Percentiles rank a stretch among this genome's conserved stretches.
Evolutionary conservation across 768 basidiomycete species (phyloP).

Genomic region (Amanita inopinata): DNA sequence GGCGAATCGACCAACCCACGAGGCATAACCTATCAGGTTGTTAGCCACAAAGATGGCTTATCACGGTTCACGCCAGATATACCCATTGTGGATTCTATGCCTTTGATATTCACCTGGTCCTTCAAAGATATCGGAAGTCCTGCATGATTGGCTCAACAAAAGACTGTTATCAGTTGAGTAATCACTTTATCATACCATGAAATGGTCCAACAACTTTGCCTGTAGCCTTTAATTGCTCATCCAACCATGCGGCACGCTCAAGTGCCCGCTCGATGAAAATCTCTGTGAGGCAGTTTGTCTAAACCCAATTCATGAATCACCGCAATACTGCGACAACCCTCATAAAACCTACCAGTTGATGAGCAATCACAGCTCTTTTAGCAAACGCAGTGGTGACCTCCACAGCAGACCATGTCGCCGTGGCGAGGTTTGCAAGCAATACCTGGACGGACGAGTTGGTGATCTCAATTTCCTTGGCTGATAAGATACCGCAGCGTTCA

Average conservation of each 20-base stretch:
- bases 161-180: background rate
- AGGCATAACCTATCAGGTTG: slow-evolving; percentile 47
- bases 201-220: slow-evolving; percentile 63
- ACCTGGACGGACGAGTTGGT: slow-evolving; percentile 31
- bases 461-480: slow-evolving; percentile 37
- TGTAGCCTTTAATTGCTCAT: slow-evolving; percentile 47
- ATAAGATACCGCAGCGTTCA: slow-evolving; percentile 46
- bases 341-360: slow-evolving; percentile 53
- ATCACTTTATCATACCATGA: slow-evolving; percentile 38
- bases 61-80: background rate
- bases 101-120: slow-evolving; percentile 63
- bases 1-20: slow-evolving; percentile 56
- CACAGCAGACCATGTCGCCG: slow-evolving; percentile 48
- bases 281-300: slow-evolving; percentile 80
- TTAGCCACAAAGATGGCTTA: background rate
- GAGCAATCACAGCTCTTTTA: slow-evolving; percentile 72
- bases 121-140: slow-evolving; percentile 63
- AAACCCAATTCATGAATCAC: background rate
- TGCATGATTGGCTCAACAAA: slow-evolving; percentile 8
- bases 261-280: slow-evolving; percentile 72
- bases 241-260: slow-evolving; percentile 52
- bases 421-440: slow-evolving; percentile 45
- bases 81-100: slow-evolving; percentile 64
- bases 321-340: background rate
- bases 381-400: slow-evolving; percentile 66